These are phyloP conservation scores for Penicillium diatomitis DNA, from an alignment of 495 filamentous ascomycete species.

Conservation along the genomic window DNA sequence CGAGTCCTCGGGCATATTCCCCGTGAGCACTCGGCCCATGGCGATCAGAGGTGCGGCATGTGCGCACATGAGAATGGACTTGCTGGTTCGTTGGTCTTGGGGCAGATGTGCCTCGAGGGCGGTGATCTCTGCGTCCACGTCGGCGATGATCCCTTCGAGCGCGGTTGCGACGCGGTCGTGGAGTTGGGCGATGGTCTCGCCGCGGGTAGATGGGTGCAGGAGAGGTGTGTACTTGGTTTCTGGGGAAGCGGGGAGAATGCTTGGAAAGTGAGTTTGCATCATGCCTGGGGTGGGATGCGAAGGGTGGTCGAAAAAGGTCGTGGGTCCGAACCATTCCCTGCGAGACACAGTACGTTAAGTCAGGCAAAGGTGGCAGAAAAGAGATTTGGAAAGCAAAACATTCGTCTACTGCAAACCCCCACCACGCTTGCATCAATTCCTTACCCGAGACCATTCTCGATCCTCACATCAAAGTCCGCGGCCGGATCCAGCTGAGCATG, in stretches of 20 bases:
- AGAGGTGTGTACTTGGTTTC: constrained; percentile 45
- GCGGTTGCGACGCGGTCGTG: constrained; percentile 71
- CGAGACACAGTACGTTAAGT: background rate
- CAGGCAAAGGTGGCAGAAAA: background rate
- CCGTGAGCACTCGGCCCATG: constrained; percentile 72
- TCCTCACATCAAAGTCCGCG: constrained; percentile 43
- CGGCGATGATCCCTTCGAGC: constrained; percentile 58
- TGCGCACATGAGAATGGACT: constrained; percentile 71
- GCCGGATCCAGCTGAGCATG: constrained; percentile 10
- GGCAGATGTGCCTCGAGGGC: constrained; percentile 18
- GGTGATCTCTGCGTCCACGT: constrained; percentile 52
- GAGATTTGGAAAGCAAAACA: background rate
- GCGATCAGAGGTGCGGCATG: constrained; percentile 86
- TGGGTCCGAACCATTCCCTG: constrained; percentile 82
- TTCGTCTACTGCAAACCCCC: too few species aligned
- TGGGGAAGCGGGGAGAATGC: constrained; percentile 30
- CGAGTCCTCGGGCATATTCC: constrained; percentile 57
- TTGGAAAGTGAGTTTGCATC: constrained; percentile 58
- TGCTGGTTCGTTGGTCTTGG: constrained; percentile 24
- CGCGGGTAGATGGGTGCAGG: constrained; percentile 56
- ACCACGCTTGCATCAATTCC: background rate
- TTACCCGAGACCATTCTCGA: constrained; percentile 68
- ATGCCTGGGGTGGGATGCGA: constrained; percentile 51
- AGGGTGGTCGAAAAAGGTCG: constrained; percentile 68
- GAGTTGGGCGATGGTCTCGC: constrained; percentile 68